Base-by-base conservation (phyloP, 495 filamentous ascomycete species). In the Aspergillus heteromorphus region DNA sequence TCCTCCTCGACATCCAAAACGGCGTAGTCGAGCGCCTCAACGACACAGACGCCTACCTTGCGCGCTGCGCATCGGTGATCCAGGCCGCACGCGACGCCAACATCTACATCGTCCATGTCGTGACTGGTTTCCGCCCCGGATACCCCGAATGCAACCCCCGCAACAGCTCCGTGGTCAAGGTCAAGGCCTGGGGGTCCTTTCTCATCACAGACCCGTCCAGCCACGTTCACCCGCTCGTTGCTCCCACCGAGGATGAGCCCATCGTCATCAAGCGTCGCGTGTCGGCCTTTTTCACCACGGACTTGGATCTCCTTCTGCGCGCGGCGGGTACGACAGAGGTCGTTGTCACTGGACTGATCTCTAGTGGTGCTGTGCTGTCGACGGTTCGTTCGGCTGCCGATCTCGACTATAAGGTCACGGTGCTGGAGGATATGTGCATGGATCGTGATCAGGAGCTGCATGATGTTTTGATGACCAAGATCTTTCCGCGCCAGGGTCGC, bases 341-440 rank as follows among this genome's bases (percentile, higher is more conserved):
- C 2, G 66, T 73, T 11, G 18, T 75, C 2, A 61, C 63, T 0
- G 73, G 73, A 1, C 41, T 74, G 17, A 62, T 50, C 20, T 71
- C 73, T 4, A 72, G 70, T 23, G 73, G 71, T 10, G 72, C 67
- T 6, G 70, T 74, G 7, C 57, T 77, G 27, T 73, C 71, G 4
- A 77, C 73, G 11, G 58, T 75, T 20, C 68, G 66, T 10, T 61
- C 70, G 18, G 73, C 66, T 7, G 58, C 53, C 14, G 72, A 75
- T 57, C 31, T 66, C 48, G 74, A 75, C 48, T 72, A 68, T 30
- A 42, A 55, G 2, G 30, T 75, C 27, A 68, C 64, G 4, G 66
- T 77, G 0, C 29, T 75, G 42, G 56, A 64, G 18, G 72, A 75
- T 55, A 45, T 70, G 2, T 74, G 70, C 48, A 56, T 69, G 60